phyloP scores from a whole-genome alignment of 164 flowering plant species.

The Nymphaea thermarum region DNA sequence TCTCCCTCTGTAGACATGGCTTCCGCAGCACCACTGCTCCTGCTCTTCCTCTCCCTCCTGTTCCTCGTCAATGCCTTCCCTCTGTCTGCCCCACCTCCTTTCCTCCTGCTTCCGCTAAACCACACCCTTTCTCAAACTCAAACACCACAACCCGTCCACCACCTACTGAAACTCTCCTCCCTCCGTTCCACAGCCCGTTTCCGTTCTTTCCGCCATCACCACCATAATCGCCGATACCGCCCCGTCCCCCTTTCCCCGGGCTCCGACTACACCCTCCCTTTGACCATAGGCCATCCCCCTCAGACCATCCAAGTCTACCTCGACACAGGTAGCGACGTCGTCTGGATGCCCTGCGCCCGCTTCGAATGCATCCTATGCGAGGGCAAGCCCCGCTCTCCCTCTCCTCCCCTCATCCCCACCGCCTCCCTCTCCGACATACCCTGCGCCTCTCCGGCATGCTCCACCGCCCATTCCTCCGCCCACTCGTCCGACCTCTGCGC shows the following conservation, averaged over 20 bases:
- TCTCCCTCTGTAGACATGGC: background rate
- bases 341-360: slow-evolving; percentile 84
- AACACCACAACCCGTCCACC: slow-evolving; percentile 30
- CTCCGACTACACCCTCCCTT: slow-evolving; percentile 63
- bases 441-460: slow-evolving; percentile 57
- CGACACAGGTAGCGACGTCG: slow-evolving; percentile 95
- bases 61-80: slow-evolving; percentile 3
- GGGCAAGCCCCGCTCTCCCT: slow-evolving; percentile 18
- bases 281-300: slow-evolving; percentile 35
- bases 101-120: slow-evolving; percentile 39
- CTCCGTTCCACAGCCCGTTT: slow-evolving; percentile 45
- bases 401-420: slow-evolving; percentile 9
- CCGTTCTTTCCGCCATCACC: slow-evolving; percentile 25
- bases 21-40: slow-evolving; percentile 18
- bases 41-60: slow-evolving; percentile 10
- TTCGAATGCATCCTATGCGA: slow-evolving; percentile 87
- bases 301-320: slow-evolving; percentile 51
- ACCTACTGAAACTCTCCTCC: slow-evolving; percentile 68
- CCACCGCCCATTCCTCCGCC: slow-evolving; percentile 53
- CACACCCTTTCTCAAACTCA: slow-evolving; percentile 54
- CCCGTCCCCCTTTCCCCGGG: slow-evolving; percentile 86
- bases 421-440: slow-evolving; percentile 27
- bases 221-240: slow-evolving; percentile 25
- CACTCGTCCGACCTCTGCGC: slow-evolving; percentile 79
- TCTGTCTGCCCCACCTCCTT: slow-evolving; percentile 9